phyloP scores from a whole-genome alignment of 495 filamentous ascomycete species.

The Sphaerosporella brunnea region DNA sequence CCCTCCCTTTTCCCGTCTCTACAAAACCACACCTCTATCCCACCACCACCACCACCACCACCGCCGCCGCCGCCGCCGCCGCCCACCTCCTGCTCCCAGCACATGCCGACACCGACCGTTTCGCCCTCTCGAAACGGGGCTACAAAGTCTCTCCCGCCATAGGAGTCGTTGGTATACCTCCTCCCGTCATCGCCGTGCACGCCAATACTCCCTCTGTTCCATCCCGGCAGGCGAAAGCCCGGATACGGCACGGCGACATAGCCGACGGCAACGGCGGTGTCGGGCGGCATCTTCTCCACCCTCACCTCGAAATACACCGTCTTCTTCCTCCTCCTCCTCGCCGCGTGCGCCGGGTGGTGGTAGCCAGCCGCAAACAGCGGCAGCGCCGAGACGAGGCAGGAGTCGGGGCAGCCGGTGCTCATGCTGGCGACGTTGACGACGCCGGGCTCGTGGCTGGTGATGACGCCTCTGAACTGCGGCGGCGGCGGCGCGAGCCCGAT shows the following conservation, averaged over 20 bases:
- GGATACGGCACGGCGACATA: conserved; percentile 72
- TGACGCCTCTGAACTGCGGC: conserved; percentile 18
- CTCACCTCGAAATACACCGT: conserved; percentile 68
- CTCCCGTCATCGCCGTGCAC: conserved; percentile 86
- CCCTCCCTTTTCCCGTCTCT: conserved; percentile 46
- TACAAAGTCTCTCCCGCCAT: conserved; percentile 62
- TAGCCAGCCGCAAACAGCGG: conserved; percentile 55
- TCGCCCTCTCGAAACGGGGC: conserved; percentile 36
- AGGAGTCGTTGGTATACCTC: conserved; percentile 69
- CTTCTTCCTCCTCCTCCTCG: conserved; percentile 23
- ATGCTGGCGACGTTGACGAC: conserved; percentile 26
- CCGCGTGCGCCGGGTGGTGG: conserved; percentile 38
- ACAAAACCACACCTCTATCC: conserved; percentile 54
- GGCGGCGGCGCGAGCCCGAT: conserved; percentile 22
- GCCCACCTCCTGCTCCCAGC: conserved; percentile 6
- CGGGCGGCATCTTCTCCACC: conserved; percentile 31
- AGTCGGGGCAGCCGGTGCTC: conserved; percentile 27
- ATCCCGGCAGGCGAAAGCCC: conserved; percentile 70
- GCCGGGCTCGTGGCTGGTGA: conserved; percentile 27
- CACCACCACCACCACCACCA: background rate
- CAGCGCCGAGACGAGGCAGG: conserved; percentile 44
- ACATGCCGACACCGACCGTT: conserved; percentile 34
- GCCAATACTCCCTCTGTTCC: conserved; percentile 71
- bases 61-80: conserved; percentile 4
- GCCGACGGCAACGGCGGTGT: conserved; percentile 48